A percentile compares a stretch with the other conserved stretches of the same genome.
phyloP scores from a whole-genome alignment of 2,329 filamentous ascomycete genomes.

The Apiospora hydei region DNA sequence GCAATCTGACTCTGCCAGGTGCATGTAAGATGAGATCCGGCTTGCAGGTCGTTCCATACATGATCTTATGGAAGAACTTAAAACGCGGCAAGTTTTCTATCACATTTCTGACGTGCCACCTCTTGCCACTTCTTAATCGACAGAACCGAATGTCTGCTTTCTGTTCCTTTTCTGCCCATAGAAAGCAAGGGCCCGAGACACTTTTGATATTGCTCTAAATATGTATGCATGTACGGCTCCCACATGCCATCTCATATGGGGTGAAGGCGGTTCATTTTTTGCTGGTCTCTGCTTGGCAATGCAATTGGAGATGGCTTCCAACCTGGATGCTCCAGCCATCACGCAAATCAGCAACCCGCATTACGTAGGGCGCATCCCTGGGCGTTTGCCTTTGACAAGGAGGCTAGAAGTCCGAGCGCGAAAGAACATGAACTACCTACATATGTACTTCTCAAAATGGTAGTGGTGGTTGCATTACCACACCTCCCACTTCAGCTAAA shows the following conservation, averaged over 20 bases:
- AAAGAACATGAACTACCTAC: too few species aligned
- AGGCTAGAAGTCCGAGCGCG: conserved; percentile 1
- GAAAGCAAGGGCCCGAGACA: not conserved
- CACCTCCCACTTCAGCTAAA: not conserved
- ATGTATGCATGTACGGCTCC: not conserved
- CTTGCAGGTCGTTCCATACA: not conserved
- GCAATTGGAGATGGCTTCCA: not conserved
- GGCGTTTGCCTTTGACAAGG: not conserved
- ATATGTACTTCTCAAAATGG: not conserved
- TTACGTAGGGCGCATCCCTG: not conserved
- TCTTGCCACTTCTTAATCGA: not conserved
- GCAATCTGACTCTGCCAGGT: conserved; percentile 13
- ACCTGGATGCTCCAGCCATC: not conserved
- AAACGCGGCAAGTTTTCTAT: not conserved
- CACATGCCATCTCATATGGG: not conserved
- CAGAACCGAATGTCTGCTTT: not conserved
- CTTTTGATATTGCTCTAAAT: not conserved
- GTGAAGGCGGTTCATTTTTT: not conserved
- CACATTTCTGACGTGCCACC: not conserved
- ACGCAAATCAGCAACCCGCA: not conserved
- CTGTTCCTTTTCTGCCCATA: not conserved
- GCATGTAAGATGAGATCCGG: conserved; percentile 12
- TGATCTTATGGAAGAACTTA: conserved; percentile 13
- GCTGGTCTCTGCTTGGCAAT: not conserved
- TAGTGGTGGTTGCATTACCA: conserved; percentile 6